A percentile compares a stretch with the other conserved stretches of the same genome.
Evolutionary conservation across 306 rosid genomes (phyloP).

Genomic region (Clitoria ternatea): DNA sequence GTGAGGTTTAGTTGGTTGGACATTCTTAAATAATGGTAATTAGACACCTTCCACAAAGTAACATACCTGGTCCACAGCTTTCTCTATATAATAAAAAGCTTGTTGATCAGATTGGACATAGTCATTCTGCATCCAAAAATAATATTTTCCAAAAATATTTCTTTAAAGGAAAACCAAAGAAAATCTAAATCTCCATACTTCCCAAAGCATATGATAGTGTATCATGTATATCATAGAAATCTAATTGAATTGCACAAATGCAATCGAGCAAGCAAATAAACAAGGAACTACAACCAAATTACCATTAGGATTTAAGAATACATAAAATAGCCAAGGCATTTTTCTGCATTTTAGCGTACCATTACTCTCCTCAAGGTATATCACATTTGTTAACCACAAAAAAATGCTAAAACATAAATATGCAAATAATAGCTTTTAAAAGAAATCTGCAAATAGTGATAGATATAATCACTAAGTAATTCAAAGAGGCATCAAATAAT

Average conservation of each 20-base stretch:
- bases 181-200: not conserved
- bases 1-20: slow-evolving; percentile 36
- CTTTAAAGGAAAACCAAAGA: not conserved
- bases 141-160: not conserved
- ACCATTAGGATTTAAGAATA: not conserved
- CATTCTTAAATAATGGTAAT: slow-evolving; percentile 4
- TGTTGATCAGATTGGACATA: slow-evolving; percentile 76
- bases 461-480: not conserved
- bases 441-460: not conserved
- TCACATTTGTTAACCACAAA: not conserved
- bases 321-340: not conserved
- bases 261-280: not conserved
- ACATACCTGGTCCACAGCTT: slow-evolving; percentile 81
- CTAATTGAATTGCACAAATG: not conserved
- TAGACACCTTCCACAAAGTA: slow-evolving; percentile 19
- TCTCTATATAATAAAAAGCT: slow-evolving; percentile 88
- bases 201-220: not conserved
- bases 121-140: slow-evolving; percentile 46
- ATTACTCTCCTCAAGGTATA: not conserved
- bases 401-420: too few species aligned
- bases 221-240: not conserved
- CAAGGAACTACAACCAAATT: not conserved
- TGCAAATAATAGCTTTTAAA: too few species aligned
- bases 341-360: not conserved
- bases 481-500: slow-evolving; percentile 2